Evolutionary conservation across 805 yeast species (phyloP), one percentile per base, ranked within the genome.

Genomic region (Starmerella geochares): DNA sequence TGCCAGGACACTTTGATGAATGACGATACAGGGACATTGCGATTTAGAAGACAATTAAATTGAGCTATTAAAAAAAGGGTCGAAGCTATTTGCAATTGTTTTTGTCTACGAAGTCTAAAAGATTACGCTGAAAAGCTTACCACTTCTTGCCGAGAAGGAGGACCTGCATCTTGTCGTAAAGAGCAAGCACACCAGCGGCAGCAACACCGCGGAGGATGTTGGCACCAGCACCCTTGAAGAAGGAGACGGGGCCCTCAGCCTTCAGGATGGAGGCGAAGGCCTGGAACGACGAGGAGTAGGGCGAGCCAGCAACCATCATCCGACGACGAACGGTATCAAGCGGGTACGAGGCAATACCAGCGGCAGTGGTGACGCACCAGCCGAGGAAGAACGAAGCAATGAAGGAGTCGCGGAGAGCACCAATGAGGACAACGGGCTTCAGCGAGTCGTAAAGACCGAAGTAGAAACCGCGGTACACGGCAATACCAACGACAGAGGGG

Each of bases 301-400:
- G 92, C 76, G 94, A 94, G 63, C 95, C 86, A 65, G 95, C 86
- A 94, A 86, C 86, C 95, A 86, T 86, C 95, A 86, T 86, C 82
- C 95, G 85, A 83, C 95, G 85, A 83, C 95, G 85, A 70, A 86
- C 86, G 67, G 95, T 86, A 76, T 86, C 95, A 74, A 86, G 83
- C 78, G 95, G 95, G 84, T 86, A 86, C 69, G 95, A 86, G 71
- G 94, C 94, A 61, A 94, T 85, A 64, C 95, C 86, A 68, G 95
- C 94, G 81, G 86, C 90, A 62, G 94, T 86, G 73, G 95, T 86
- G 67, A 86, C 95, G 73, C 77, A 79, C 95, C 95, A 86, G 75
- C 95, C 95, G 71, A 86, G 79, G 66, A 81, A 72, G 92, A 86
- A 86, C 66, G 94, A 81, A 64, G 95, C 95, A 61, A 82, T 72